A percentile compares a stretch with the other conserved stretches of the same genome.
These are phyloP conservation scores for Botrytis porri DNA, from an alignment of 2,329 filamentous ascomycete species.

Conservation along the genomic window DNA sequence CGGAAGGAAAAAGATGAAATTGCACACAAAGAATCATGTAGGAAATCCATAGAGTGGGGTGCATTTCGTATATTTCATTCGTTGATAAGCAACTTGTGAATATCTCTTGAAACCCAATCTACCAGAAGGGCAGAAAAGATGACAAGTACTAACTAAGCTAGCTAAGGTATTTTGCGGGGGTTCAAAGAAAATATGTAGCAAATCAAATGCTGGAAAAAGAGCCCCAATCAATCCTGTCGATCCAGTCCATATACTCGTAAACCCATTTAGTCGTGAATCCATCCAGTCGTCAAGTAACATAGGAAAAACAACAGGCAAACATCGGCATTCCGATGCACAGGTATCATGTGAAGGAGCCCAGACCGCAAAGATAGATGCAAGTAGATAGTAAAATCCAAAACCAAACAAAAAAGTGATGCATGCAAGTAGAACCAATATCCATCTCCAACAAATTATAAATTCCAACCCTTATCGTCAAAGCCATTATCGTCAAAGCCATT, in stretches of 20 bases:
- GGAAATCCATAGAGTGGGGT: not conserved
- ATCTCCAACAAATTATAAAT: slow-evolving; percentile 17
- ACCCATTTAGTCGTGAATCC: not conserved
- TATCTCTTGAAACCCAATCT: not conserved
- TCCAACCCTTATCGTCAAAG: slow-evolving; percentile 4
- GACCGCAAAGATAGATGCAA: slow-evolving; percentile 16
- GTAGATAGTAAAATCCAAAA: slow-evolving; percentile 1
- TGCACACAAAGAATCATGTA: not conserved
- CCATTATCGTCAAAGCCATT: not conserved
- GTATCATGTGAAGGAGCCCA: slow-evolving; percentile 16
- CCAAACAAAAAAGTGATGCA: slow-evolving; percentile 8
- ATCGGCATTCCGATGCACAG: slow-evolving; percentile 19
- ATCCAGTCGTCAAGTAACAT: slow-evolving; percentile 4
- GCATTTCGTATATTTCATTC: slow-evolving; percentile 16
- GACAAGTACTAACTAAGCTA: slow-evolving; percentile 6
- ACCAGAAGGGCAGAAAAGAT: slow-evolving; percentile 10
- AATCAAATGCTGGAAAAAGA: slow-evolving; percentile 9
- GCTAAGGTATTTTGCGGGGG: slow-evolving; percentile 9
- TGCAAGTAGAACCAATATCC: slow-evolving; percentile 9
- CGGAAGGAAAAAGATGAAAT: not conserved
- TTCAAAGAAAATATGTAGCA: slow-evolving; percentile 1
- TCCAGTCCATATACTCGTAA: not conserved
- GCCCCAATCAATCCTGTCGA: not conserved
- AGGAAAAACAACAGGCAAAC: slow-evolving; percentile 19
- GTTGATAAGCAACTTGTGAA: slow-evolving; percentile 18